These are phyloP conservation scores for Phytophthora pini DNA, from an alignment of 352 stramenopile species.

Conservation along the genomic window DNA sequence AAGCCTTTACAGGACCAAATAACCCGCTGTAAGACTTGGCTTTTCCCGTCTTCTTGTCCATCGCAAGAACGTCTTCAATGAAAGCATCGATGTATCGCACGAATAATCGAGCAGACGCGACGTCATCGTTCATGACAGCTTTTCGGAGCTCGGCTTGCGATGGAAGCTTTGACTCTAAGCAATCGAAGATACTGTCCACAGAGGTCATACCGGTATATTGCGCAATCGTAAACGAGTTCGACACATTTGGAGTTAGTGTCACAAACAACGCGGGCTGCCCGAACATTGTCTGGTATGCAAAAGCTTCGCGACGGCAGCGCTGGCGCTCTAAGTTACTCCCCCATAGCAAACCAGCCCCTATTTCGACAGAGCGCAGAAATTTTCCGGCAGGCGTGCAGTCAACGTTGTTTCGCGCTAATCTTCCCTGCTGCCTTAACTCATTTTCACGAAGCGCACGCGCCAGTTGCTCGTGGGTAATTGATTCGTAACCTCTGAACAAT, in stretches of 20 bases:
- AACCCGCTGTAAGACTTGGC: background rate
- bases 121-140: conserved; percentile 3
- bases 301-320: conserved; percentile 2
- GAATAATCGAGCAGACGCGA: conserved; percentile 1
- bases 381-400: no score
- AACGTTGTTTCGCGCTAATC: no score
- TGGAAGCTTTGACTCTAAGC: background rate
- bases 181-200: conserved; percentile 7
- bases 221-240: background rate
- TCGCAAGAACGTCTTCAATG: conserved; percentile 5
- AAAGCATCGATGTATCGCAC: conserved; percentile 7
- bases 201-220: conserved; percentile 4
- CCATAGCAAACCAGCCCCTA: conserved; percentile 3
- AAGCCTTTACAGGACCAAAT: conserved; percentile 3
- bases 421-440: background rate
- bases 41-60: background rate
- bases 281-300: conserved; percentile 7
- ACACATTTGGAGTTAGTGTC: conserved; percentile 7
- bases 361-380: background rate
- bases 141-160: background rate
- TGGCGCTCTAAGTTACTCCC: conserved; percentile 7
- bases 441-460: no score
- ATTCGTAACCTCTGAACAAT: no score
- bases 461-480: no score
- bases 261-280: conserved; percentile 5